Evolutionary conservation across 23 red algal species (phyloP).

Genomic region (Gracilaria caudata): DNA sequence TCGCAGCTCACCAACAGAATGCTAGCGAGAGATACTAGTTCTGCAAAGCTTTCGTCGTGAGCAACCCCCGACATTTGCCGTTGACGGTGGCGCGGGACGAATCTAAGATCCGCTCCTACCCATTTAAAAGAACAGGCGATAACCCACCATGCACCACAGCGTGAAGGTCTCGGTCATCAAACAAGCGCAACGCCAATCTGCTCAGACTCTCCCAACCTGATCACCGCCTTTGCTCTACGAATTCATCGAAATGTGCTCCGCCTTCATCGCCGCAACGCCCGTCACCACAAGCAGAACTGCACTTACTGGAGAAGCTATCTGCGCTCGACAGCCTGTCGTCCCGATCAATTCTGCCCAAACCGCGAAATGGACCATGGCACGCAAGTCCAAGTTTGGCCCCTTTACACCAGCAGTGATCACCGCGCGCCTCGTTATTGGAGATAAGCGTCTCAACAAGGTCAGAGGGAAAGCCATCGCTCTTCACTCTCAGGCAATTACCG

Average conservation of each 20-base stretch:
- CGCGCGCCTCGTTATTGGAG: conserved; percentile 76
- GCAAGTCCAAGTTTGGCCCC: conserved; percentile 78
- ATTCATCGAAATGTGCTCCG: conserved; percentile 4
- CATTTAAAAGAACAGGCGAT: neutral
- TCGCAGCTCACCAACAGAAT: neutral
- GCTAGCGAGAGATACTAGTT: neutral
- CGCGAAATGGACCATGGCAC: conserved; percentile 65
- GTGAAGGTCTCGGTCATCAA: too few relatives aligned
- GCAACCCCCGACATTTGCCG: neutral
- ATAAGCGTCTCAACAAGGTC: conserved; percentile 92
- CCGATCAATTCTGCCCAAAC: neutral
- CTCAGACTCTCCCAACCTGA: too few relatives aligned
- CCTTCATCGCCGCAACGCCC: conserved; percentile 56
- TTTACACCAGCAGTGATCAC: conserved; percentile 90
- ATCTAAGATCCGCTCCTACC: neutral
- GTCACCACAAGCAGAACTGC: conserved; percentile 8
- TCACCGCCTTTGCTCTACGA: neutral
- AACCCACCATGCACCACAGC: neutral
- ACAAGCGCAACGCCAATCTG: too few relatives aligned
- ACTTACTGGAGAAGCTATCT: conserved; percentile 7
- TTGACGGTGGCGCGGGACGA: neutral
- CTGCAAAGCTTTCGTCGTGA: neutral
- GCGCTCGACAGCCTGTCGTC: neutral
- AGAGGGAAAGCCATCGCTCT: conserved; percentile 90
- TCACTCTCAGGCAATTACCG: conserved; percentile 96